Conservation (phyloP, 148 eudicot genomes). For the Agrostemma githago region DNA sequence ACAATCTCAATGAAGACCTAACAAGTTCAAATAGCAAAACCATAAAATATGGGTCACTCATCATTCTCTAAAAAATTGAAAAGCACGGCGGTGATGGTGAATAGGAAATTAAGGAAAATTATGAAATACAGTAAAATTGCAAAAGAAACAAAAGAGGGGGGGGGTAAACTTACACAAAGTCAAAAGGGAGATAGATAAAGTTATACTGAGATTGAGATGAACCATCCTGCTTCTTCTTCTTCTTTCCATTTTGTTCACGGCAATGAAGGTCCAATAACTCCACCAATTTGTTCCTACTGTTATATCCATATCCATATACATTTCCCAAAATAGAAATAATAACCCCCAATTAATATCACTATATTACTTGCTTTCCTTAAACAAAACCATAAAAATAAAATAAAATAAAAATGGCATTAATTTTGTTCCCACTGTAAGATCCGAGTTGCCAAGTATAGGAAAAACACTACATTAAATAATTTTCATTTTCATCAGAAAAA, state of each 20-base stretch:
- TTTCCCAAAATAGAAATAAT: background rate
- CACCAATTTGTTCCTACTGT: slow-evolving; percentile 14
- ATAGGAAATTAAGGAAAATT: background rate
- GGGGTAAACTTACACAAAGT: slow-evolving; percentile 14
- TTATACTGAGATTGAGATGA: slow-evolving; percentile 12
- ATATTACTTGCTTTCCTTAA: background rate
- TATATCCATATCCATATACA: background rate
- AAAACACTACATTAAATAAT: too few relatives aligned
- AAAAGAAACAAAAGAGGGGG: background rate
- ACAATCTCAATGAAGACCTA: too few relatives aligned
- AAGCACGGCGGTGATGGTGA: background rate
- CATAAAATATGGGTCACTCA: too few relatives aligned
- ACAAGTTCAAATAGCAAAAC: too few relatives aligned
- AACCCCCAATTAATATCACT: background rate
- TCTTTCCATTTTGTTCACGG: slow-evolving; percentile 2
- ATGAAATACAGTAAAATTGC: too few relatives aligned
- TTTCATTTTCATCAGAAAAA: too few relatives aligned
- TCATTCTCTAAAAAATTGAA: background rate
- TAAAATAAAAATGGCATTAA: too few relatives aligned
- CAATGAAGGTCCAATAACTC: slow-evolving; percentile 18
- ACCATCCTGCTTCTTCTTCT: background rate
- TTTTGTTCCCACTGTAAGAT: too few relatives aligned
- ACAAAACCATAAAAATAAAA: background rate
- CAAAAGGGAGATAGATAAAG: slow-evolving; percentile 22
- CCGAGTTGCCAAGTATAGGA: too few relatives aligned